Evolutionary conservation across 2,329 filamentous ascomycete genomes (phyloP).

Genomic region (Colletotrichum abscissum): DNA sequence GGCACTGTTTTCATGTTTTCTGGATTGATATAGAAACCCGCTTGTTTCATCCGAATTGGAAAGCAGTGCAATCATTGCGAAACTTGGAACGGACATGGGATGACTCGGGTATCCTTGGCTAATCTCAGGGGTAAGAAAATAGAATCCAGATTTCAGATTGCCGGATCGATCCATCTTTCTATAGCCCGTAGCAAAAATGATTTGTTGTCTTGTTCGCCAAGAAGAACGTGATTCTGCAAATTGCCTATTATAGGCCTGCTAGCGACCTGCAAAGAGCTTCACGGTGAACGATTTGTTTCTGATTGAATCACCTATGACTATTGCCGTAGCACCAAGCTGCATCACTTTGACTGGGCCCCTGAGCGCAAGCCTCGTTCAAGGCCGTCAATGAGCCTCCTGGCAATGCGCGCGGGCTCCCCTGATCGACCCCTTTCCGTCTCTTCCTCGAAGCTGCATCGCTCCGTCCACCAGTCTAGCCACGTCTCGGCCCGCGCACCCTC

Average conservation of each 20-base stretch:
- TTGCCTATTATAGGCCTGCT: neutral
- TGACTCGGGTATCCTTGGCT: neutral
- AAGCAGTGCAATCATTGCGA: neutral
- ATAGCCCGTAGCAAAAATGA: neutral
- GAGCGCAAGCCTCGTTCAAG: constrained; percentile 42
- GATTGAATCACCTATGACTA: neutral
- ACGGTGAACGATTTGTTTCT: neutral
- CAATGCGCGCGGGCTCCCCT: constrained; percentile 42
- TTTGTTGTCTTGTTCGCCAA: neutral
- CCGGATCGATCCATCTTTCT: neutral
- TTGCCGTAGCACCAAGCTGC: neutral
- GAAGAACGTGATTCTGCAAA: neutral
- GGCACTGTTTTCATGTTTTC: neutral
- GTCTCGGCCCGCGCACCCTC: constrained; percentile 65
- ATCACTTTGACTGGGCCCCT: neutral
- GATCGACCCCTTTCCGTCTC: constrained; percentile 52
- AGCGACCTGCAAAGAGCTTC: neutral
- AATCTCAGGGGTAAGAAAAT: neutral
- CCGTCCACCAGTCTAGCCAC: constrained; percentile 73
- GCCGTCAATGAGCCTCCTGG: constrained; percentile 41
- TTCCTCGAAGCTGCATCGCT: constrained; percentile 69
- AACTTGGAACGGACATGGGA: constrained; percentile 18
- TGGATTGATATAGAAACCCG: neutral
- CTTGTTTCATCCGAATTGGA: constrained; percentile 15
- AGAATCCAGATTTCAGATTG: neutral